These are phyloP conservation scores for Escovopsis sp. DNA, from an alignment of 2,329 filamentous ascomycete species.

Conservation along the genomic window DNA sequence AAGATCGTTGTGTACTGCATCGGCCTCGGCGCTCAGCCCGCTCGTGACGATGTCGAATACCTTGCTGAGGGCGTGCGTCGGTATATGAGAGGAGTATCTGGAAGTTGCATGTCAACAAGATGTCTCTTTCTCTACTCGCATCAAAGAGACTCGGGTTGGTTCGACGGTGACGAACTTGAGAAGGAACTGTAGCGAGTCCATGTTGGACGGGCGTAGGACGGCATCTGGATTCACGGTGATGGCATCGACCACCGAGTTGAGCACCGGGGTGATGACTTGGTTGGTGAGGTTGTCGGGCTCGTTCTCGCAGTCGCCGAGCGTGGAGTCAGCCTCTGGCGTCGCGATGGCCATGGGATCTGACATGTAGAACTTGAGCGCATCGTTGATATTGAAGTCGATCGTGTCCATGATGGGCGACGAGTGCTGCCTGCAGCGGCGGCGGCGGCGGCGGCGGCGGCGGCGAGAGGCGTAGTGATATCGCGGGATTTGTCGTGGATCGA, in stretches of 20 bases:
- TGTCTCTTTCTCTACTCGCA: too few species aligned
- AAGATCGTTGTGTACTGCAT: conserved; percentile 70
- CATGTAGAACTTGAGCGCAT: conserved; percentile 92
- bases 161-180: conserved; percentile 71
- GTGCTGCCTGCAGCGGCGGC: conserved; percentile 3
- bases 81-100: conserved; percentile 70
- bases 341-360: conserved; percentile 73
- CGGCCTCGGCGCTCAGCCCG: conserved; percentile 70
- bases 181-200: conserved; percentile 90
- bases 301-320: conserved; percentile 81
- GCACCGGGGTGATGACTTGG: conserved; percentile 63
- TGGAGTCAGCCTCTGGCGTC: conserved; percentile 71
- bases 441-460: too few species aligned
- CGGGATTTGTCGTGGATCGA: too few species aligned
- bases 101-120: conserved; percentile 44
- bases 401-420: conserved; percentile 43
- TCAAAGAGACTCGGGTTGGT: conserved; percentile 5
- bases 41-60: conserved; percentile 82
- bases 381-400: conserved; percentile 86
- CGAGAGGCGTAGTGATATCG: too few species aligned
- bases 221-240: conserved; percentile 86
- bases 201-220: conserved; percentile 59
- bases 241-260: conserved; percentile 86
- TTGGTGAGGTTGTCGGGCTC: conserved; percentile 73
- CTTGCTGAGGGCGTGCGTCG: conserved; percentile 74